phyloP scores from a whole-genome alignment of 2,329 filamentous ascomycete species.

The Beauveria pseudobassiana region DNA sequence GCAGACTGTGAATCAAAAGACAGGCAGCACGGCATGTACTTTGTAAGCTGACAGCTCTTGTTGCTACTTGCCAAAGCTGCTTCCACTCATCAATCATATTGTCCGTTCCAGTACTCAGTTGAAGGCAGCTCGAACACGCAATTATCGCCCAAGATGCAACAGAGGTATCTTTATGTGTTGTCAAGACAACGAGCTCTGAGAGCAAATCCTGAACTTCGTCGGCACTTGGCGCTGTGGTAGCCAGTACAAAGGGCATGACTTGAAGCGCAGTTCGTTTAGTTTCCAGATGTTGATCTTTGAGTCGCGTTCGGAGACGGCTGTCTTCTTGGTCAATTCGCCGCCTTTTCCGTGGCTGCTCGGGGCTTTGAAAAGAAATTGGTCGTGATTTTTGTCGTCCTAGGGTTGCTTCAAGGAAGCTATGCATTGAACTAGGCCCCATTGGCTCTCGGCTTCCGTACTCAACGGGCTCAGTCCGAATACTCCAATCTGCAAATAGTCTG shows the following conservation, averaged over 20 bases:
- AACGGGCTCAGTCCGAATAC: slow-evolving; percentile 47
- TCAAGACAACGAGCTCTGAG: slow-evolving; percentile 47
- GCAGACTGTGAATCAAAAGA: slow-evolving; percentile 60
- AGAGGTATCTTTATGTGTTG: slow-evolving; percentile 60
- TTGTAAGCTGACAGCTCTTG: slow-evolving; percentile 61
- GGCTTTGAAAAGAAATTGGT: slow-evolving; percentile 14
- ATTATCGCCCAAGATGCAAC: slow-evolving; percentile 78
- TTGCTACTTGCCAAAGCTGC: slow-evolving; percentile 67
- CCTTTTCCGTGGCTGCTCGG: slow-evolving; percentile 45
- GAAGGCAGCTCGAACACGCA: slow-evolving; percentile 54
- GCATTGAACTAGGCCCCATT: slow-evolving; percentile 53
- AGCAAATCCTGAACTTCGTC: slow-evolving; percentile 51
- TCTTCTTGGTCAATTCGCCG: slow-evolving; percentile 35
- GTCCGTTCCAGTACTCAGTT: slow-evolving; percentile 24
- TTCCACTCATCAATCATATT: slow-evolving; percentile 49
- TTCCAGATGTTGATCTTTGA: slow-evolving; percentile 36
- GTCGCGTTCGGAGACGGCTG: slow-evolving; percentile 41
- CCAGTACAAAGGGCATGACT: slow-evolving; percentile 49
- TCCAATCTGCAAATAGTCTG: slow-evolving; percentile 38
- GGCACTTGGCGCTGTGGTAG: slow-evolving; percentile 34
- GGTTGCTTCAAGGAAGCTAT: slow-evolving; percentile 48
- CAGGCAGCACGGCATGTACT: slow-evolving; percentile 71
- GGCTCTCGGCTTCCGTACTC: slow-evolving; percentile 47
- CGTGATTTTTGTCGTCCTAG: slow-evolving; percentile 24
- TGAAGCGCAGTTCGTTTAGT: slow-evolving; percentile 48